These are phyloP conservation scores for Debaryomyces sp. DNA, from an alignment of 1,139 yeast genomes.

Conservation along the genomic window DNA sequence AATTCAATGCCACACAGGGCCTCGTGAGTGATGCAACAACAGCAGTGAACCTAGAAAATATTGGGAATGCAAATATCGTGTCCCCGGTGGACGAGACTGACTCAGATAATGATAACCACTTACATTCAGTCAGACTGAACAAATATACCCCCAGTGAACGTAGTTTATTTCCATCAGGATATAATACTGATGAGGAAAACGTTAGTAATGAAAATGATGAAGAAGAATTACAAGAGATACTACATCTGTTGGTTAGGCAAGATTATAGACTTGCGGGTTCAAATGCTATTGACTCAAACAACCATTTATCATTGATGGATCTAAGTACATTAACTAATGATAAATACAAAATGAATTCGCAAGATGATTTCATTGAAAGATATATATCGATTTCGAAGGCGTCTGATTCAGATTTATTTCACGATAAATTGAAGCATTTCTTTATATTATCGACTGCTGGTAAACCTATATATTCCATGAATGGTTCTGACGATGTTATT, in stretches of 20 bases:
- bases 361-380: conserved; percentile 18
- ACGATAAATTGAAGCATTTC: conserved; percentile 61
- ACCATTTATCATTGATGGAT: neutral
- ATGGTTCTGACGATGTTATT: conserved; percentile 72
- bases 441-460: conserved; percentile 90
- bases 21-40: conserved; percentile 22
- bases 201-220: conserved; percentile 22
- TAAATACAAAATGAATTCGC: neutral
- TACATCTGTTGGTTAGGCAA: conserved; percentile 28
- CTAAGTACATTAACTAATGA: neutral
- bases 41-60: conserved; percentile 22
- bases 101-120: conserved; percentile 1
- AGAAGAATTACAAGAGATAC: conserved; percentile 30
- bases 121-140: conserved; percentile 5
- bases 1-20: neutral
- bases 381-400: conserved; percentile 27
- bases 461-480: conserved; percentile 83
- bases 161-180: conserved; percentile 8
- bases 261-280: conserved; percentile 9
- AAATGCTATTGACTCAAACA: neutral
- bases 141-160: conserved; percentile 6
- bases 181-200: conserved; percentile 12
- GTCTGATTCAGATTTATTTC: conserved; percentile 33
- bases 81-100: neutral
- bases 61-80: conserved; percentile 9